phyloP scores from a whole-genome alignment of 345 rosid species.

The Abelmoschus esculentus region DNA sequence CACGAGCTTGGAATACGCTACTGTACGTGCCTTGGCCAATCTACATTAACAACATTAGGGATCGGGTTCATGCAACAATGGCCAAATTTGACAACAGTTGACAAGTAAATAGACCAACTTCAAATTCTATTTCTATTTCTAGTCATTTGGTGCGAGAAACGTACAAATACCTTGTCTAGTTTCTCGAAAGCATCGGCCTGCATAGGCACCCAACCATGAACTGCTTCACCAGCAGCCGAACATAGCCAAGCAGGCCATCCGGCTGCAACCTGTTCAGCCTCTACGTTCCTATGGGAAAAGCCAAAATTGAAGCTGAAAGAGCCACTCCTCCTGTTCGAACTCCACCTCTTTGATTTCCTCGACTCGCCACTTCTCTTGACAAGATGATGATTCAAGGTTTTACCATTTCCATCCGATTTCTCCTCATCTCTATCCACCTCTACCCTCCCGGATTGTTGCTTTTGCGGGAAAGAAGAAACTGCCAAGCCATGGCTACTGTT shows the following conservation, averaged over 20 bases:
- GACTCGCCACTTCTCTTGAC: conserved; percentile 17
- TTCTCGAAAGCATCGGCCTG: conserved; percentile 65
- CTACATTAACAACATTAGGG: conserved; percentile 22
- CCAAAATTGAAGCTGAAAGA: conserved; percentile 33
- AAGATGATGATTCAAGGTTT: neutral
- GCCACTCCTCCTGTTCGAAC: conserved; percentile 22
- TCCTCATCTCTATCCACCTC: conserved; percentile 21
- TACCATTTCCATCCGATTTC: conserved; percentile 21
- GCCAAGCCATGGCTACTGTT: conserved; percentile 12
- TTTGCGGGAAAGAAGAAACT: conserved; percentile 19
- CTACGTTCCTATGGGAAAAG: conserved; percentile 35
- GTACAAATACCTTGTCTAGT: conserved; percentile 53
- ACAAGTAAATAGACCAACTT: too few species aligned
- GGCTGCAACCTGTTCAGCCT: conserved; percentile 56
- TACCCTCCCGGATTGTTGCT: conserved; percentile 21
- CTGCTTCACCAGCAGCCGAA: conserved; percentile 52
- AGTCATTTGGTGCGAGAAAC: too few species aligned
- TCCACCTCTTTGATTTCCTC: conserved; percentile 28
- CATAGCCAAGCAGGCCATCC: conserved; percentile 84
- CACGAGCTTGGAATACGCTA: conserved; percentile 66
- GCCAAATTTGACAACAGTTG: too few species aligned
- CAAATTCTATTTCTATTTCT: too few species aligned
- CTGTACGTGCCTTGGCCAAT: conserved; percentile 89
- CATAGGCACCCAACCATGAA: conserved; percentile 67
- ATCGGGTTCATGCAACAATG: too few species aligned